A percentile compares a stretch with the other conserved stretches of the same genome.
phyloP scores from a whole-genome alignment of 2,329 filamentous ascomycete species.

The Leptographium galeiforme region DNA sequence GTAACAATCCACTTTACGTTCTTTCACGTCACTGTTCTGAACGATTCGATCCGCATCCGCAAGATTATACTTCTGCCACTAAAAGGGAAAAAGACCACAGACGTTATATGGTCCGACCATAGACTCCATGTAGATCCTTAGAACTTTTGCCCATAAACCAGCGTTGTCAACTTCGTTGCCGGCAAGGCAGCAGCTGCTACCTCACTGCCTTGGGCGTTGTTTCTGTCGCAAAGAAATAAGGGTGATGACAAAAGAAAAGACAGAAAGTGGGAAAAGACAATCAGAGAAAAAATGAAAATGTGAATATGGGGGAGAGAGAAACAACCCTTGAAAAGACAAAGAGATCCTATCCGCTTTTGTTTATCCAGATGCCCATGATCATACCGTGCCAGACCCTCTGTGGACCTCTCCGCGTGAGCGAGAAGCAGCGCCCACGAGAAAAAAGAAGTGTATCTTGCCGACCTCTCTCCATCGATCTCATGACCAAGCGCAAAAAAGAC shows the following conservation, averaged over 20 bases:
- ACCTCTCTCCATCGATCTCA: slow-evolving; percentile 13
- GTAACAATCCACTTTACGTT: too few species aligned
- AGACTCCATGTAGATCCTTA: slow-evolving; percentile 12
- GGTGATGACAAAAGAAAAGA: background rate
- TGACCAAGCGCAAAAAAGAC: slow-evolving; percentile 8
- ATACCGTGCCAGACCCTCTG: slow-evolving; percentile 16
- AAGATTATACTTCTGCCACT: slow-evolving; percentile 1
- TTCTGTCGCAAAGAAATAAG: background rate
- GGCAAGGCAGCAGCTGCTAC: background rate
- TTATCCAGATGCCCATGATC: slow-evolving; percentile 20
- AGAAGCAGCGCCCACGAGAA: slow-evolving; percentile 14
- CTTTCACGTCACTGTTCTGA: background rate
- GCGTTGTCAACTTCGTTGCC: slow-evolving; percentile 2
- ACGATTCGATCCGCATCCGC: background rate
- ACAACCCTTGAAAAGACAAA: slow-evolving; percentile 9
- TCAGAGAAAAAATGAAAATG: slow-evolving; percentile 1
- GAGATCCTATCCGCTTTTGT: slow-evolving; percentile 11
- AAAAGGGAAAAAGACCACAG: slow-evolving; percentile 1
- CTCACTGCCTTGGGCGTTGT: background rate
- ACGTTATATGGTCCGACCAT: slow-evolving; percentile 7
- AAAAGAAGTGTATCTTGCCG: slow-evolving; percentile 16
- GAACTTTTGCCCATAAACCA: slow-evolving; percentile 10
- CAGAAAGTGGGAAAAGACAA: background rate
- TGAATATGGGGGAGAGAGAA: slow-evolving; percentile 3
- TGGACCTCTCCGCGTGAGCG: slow-evolving; percentile 15